Conservation (phyloP, 129 eudicot species). For the Artemisia annua region DNA sequence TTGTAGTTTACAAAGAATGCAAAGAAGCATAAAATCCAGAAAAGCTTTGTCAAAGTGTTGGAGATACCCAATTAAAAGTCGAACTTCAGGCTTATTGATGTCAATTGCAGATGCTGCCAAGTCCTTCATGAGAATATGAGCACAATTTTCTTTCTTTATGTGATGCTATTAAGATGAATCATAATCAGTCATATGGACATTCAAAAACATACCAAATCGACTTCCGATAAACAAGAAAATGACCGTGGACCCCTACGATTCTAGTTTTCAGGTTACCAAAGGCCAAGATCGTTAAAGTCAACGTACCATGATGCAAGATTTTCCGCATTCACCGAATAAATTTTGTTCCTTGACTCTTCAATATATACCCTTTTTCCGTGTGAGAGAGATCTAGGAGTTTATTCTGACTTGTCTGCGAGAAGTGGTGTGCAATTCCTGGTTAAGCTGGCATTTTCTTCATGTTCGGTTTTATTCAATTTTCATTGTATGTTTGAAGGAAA, state of each 20-base stretch:
- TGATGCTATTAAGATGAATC: background rate
- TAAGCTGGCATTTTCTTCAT: no score
- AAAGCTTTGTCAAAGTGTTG: background rate
- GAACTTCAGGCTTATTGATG: background rate
- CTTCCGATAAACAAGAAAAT: background rate
- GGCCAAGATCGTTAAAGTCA: background rate
- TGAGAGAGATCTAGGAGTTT: background rate
- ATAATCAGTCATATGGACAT: background rate
- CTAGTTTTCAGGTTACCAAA: background rate
- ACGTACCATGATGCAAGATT: background rate
- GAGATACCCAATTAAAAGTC: background rate
- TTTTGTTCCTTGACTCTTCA: background rate
- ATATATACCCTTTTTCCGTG: background rate
- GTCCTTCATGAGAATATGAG: background rate
- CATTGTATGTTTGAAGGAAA: no score
- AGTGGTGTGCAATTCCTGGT: no score
- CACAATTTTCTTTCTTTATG: background rate
- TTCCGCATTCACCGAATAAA: background rate
- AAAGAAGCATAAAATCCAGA: background rate
- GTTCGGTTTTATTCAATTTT: no score
- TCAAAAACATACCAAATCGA: background rate
- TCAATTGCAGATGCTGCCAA: background rate
- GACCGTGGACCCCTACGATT: background rate
- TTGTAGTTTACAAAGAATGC: background rate
- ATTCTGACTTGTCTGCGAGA: background rate